Percentiles rank a stretch among this genome's conserved stretches.
Conservation (phyloP, 371 early-diverging fungal genomes). For the Nematocida ausubeli region DNA sequence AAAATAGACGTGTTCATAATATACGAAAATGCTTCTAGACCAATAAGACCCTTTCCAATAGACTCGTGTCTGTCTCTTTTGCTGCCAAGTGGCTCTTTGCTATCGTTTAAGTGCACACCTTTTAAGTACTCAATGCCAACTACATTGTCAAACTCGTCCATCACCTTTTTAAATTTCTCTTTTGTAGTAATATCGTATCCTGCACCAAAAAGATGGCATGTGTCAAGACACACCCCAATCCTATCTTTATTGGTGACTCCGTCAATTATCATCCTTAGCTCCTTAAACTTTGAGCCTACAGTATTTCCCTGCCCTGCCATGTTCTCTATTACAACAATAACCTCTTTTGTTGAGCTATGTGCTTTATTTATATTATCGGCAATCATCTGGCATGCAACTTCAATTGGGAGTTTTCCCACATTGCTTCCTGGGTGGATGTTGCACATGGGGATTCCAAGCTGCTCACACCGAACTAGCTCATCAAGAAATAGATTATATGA, state of each 20-base stretch:
- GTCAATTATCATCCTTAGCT: conserved; percentile 69
- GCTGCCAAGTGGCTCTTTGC: conserved; percentile 67
- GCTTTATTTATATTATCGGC: conserved; percentile 70
- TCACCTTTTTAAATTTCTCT: conserved; percentile 68
- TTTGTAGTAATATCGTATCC: conserved; percentile 71
- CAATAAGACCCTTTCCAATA: conserved; percentile 71
- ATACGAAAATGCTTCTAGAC: conserved; percentile 70
- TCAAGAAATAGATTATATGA: conserved; percentile 69
- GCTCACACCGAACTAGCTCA: conserved; percentile 70
- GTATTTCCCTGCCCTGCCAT: conserved; percentile 72
- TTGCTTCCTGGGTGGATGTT: conserved; percentile 73
- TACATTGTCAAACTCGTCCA: conserved; percentile 69
- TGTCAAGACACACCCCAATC: conserved; percentile 73
- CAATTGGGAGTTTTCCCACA: conserved; percentile 66
- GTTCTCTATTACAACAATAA: conserved; percentile 71
- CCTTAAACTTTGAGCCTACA: conserved; percentile 70
- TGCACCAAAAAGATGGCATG: conserved; percentile 72
- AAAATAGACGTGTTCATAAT: conserved; percentile 70
- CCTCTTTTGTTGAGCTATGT: conserved; percentile 64
- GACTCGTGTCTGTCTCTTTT: conserved; percentile 71
- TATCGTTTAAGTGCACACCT: conserved; percentile 73
- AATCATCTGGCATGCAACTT: conserved; percentile 67
- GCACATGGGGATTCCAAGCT: conserved; percentile 69
- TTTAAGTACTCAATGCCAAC: conserved; percentile 70
- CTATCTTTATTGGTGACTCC: conserved; percentile 69